Base-by-base conservation (phyloP, 1,284 basidiomycete species). In the Apiotrichum sp. region DNA sequence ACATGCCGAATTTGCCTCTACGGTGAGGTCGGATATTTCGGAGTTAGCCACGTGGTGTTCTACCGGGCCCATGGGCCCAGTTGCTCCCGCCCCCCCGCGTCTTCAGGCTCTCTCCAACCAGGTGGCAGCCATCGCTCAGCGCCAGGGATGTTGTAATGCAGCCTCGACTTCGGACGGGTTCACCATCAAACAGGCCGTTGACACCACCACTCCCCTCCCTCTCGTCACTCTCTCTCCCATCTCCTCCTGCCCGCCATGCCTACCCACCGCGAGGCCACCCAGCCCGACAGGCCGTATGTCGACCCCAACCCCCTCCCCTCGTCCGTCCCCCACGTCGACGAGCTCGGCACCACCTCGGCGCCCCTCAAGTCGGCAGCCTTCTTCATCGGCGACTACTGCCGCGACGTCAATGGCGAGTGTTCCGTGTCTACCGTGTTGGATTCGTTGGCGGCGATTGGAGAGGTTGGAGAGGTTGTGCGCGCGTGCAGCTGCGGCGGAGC, bases 341-440 rank as follows among this genome's bases (percentile, higher is more conserved):
- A 99, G 78, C 78, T 99, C 50, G 96, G 95, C 53, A 82, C 81
- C 47, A 93, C 92, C 2, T 96, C 91, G 64, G 96, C 87, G 52
- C 96, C 96, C 4, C 80, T 98, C 67, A 98, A 98, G 81, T 90
- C 88, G 65, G 93, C 95, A 4, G 87, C 90, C 11, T 98, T 98
- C 84, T 98, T 98, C 80, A 87, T 98, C 73, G 96, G 93, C 39
- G 86, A 89, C 51, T 84, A 90, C 75, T 98, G 95, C 84, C 90
- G 92, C 78, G 89, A 92, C 59, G 95, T 87, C 80, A 98, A 97
- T 78, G 96, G 93, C 93, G 68, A 62, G 86, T 81, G 55, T 22
- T 22, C 22, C 22, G 22, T 22, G 22, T 22, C 22, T 22, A 22
- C 22, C 22, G 22, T 22, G 22, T 22, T 22, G 22, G 22, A 22